A percentile compares a stretch with the other conserved stretches of the same genome.
phyloP scores from a whole-genome alignment of 495 filamentous ascomycete genomes.

The Hypoxylon trugodes region DNA sequence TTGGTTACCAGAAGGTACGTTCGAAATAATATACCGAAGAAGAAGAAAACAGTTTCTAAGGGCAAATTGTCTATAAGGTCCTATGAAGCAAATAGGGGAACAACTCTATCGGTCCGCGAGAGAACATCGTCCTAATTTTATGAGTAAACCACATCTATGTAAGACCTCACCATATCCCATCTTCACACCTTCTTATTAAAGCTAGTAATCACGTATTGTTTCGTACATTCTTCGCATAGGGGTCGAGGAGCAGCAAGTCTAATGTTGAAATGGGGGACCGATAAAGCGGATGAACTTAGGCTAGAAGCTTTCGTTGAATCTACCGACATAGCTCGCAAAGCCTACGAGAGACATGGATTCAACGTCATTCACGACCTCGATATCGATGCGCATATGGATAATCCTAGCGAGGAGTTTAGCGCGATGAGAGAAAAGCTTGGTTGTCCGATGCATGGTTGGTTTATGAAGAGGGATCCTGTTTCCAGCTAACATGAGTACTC shows the following conservation, averaged over 20 bases:
- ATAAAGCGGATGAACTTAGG: conserved; percentile 48
- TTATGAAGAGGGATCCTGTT: conserved; percentile 30
- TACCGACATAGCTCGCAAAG: conserved; percentile 44
- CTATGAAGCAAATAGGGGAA: conserved; percentile 42
- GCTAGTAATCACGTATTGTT: conserved; percentile 23
- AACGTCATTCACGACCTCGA: conserved; percentile 17
- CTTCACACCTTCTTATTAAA: conserved; percentile 3
- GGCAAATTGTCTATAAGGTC: conserved; percentile 15
- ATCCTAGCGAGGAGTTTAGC: conserved; percentile 12
- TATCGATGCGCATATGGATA: conserved; percentile 19
- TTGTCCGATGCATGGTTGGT: conserved; percentile 37
- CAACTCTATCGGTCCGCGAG: conserved; percentile 41
- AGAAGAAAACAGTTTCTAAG: neutral
- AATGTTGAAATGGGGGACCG: conserved; percentile 49
- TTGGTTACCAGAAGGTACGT: conserved; percentile 53
- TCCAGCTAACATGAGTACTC: too few relatives aligned
- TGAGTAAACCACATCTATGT: conserved; percentile 48
- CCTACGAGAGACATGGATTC: conserved; percentile 50
- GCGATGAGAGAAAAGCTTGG: conserved; percentile 27
- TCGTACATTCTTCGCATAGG: conserved; percentile 29
- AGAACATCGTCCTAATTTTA: conserved; percentile 43
- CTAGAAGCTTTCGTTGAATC: conserved; percentile 51
- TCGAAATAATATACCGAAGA: neutral
- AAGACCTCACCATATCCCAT: conserved; percentile 18
- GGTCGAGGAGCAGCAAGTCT: conserved; percentile 42